Percentiles rank a stretch among this genome's conserved stretches.
These are phyloP conservation scores for Andalucia godoyi DNA, from an alignment of 78 protist species.

Conservation along the genomic window DNA sequence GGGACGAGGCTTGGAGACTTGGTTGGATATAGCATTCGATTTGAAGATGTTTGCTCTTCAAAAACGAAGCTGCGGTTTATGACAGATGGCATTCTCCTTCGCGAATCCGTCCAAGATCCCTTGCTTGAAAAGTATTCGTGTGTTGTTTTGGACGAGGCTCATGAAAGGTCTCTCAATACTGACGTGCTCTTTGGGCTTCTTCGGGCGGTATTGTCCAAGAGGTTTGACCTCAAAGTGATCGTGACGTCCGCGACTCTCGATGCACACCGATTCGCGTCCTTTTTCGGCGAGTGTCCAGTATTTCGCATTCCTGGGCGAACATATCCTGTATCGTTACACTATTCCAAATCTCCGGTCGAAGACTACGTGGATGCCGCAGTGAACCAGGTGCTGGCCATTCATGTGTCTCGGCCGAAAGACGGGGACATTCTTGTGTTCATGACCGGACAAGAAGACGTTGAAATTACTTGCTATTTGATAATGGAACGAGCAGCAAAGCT, in stretches of 20 bases:
- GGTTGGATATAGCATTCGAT: conserved; percentile 82
- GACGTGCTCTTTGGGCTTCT: conserved; percentile 89
- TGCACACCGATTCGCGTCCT: conserved; percentile 75
- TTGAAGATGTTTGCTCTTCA: conserved; percentile 72
- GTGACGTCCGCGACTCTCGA: conserved; percentile 99
- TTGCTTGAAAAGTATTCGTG: conserved; percentile 64
- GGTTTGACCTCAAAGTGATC: conserved; percentile 89
- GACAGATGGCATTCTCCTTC: conserved; percentile 93
- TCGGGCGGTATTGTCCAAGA: conserved; percentile 22
- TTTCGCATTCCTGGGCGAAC: conserved; percentile 93
- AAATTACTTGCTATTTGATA: conserved; percentile 60
- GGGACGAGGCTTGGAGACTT: conserved; percentile 24
- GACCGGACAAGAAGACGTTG: conserved; percentile 99
- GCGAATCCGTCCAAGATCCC: conserved; percentile 73
- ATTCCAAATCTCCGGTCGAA: conserved; percentile 40
- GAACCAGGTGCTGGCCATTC: conserved; percentile 50
- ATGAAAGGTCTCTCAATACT: conserved; percentile 94
- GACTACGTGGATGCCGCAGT: conserved; percentile 91
- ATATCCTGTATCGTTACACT: conserved; percentile 85
- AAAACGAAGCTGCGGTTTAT: conserved; percentile 81
- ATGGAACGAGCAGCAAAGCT: conserved; percentile 48
- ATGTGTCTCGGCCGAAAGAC: conserved; percentile 15
- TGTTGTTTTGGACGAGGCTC: conserved; percentile 97
- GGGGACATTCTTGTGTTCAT: conserved; percentile 98
- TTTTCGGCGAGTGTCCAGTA: conserved; percentile 84